phyloP scores from a whole-genome alignment of 2,329 filamentous ascomycete genomes.

The Zasmidium angulare region DNA sequence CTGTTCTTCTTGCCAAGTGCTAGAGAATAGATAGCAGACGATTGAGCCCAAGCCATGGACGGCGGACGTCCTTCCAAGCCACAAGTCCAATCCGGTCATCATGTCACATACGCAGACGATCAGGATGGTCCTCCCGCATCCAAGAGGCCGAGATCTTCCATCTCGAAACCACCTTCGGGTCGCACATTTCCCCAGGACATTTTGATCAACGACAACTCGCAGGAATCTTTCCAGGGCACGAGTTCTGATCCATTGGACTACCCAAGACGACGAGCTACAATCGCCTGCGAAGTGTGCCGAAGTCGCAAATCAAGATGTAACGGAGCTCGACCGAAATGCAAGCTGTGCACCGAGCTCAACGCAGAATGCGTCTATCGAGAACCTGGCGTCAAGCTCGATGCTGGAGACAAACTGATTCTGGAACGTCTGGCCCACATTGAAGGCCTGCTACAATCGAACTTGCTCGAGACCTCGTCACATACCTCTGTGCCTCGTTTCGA shows the following conservation, averaged over 20 bases:
- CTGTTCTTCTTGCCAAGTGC: neutral
- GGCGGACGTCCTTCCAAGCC: neutral
- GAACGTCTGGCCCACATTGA: constrained; percentile 78
- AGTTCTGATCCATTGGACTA: constrained; percentile 32
- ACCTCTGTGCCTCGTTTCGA: constrained; percentile 9
- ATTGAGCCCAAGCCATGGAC: neutral
- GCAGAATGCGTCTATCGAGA: constrained; percentile 83
- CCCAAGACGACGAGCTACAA: constrained; percentile 34
- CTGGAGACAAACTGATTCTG: constrained; percentile 80
- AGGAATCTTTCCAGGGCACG: neutral
- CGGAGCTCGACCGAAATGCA: constrained; percentile 69
- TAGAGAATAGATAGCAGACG: neutral
- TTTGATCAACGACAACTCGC: constrained; percentile 1
- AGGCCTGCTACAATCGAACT: constrained; percentile 69
- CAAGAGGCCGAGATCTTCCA: constrained; percentile 1
- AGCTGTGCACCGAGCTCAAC: constrained; percentile 77
- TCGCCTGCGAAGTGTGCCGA: constrained; percentile 37
- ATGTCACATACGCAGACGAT: neutral
- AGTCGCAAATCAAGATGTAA: constrained; percentile 36
- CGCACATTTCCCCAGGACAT: neutral
- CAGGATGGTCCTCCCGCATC: neutral
- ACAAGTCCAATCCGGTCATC: neutral
- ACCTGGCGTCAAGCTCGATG: constrained; percentile 82
- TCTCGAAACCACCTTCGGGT: neutral
- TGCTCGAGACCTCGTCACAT: constrained; percentile 44